Evolutionary conservation across 306 rosid genomes (phyloP), one percentile per base, ranked within the genome.

Genomic region (Oxytropis ochrocephala): DNA sequence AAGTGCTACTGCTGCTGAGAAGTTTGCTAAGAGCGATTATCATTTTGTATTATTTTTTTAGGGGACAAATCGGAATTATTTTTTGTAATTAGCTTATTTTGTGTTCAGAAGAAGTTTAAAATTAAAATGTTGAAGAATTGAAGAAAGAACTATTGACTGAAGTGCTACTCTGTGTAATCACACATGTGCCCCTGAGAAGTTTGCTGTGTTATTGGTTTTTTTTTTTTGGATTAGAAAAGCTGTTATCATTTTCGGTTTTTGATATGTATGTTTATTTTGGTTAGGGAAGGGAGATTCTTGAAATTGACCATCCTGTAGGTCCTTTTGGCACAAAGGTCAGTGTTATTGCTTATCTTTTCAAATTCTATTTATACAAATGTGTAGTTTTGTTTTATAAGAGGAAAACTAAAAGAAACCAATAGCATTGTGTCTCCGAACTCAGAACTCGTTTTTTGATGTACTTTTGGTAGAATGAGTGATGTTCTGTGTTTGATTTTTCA

Each of bases 321-420:
- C 94, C 97, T 64, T 91, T 91, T 11, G 94, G 96, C 75, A 85
- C 96, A 38, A 91, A 87, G 97, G 97, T 89, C 30, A 68, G 94
- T 81, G 16, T 52, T 38, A 9, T 59, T 30, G 41, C 58, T 67
- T 65, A n/a, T 67, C 11, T 59, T 53, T 33, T 36, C 35, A 13
- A 44, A 7, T 42, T 29, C 29, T 56, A 1, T 41, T 7, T 8
- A 8, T 36, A 10, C 27, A 0, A 7, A 56, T 33, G 54, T 6
- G 8, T 67, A 11, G 5, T 71, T 11, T 49, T 65, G 21, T 74
- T 74, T 52, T 10, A 11, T 51, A 7, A 52, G 61, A 35, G 18
- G 16, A 42, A 52, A 69, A 32, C 33, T 41, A 4, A 19, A 42
- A 38, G 47, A 58, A 53, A 24, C 18, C 5, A 5, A 13, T 46